A percentile compares a stretch with the other conserved stretches of the same genome.
These are phyloP conservation scores for Erythrophleum fordii DNA, from an alignment of 306 rosid genomes.

Conservation along the genomic window DNA sequence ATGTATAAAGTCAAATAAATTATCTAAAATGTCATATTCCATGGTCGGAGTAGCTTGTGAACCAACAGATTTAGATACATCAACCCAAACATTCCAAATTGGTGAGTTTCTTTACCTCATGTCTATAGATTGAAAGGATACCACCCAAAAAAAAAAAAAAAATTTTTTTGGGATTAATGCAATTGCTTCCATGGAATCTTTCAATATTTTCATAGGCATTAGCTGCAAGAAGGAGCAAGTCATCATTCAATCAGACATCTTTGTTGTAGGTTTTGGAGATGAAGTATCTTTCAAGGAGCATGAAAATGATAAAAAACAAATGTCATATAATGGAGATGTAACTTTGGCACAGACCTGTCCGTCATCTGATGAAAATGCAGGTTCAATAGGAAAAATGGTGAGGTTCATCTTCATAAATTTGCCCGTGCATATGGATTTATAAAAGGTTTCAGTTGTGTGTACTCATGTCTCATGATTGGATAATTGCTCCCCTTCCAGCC, in stretches of 20 bases:
- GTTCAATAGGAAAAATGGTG: conserved; percentile 31
- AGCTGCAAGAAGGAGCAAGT: neutral
- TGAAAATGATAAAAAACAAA: conserved; percentile 20
- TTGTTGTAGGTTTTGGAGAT: conserved; percentile 33
- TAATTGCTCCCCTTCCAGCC: neutral
- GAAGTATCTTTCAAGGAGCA: conserved; percentile 19
- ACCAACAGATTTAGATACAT: conserved; percentile 22
- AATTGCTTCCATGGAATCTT: conserved; percentile 4
- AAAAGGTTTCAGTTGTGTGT: neutral
- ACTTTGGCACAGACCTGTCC: neutral
- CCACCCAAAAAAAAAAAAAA: neutral
- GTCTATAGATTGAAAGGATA: neutral
- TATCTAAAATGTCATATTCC: conserved; percentile 23
- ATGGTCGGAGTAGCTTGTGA: conserved; percentile 9
- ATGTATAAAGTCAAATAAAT: conserved; percentile 38
- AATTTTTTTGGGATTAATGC: neutral
- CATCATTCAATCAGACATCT: conserved; percentile 9
- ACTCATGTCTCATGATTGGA: neutral
- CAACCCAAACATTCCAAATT: conserved; percentile 22
- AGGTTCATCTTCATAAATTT: conserved; percentile 28
- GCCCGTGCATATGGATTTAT: neutral
- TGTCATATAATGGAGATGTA: conserved; percentile 25
- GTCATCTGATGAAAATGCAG: conserved; percentile 28
- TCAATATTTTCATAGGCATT: neutral
- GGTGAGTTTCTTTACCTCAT: conserved; percentile 36